A percentile compares a stretch with the other conserved stretches of the same genome.
phyloP scores from a whole-genome alignment of 1,139 yeast genomes.

The Geotrichum klebahnii region DNA sequence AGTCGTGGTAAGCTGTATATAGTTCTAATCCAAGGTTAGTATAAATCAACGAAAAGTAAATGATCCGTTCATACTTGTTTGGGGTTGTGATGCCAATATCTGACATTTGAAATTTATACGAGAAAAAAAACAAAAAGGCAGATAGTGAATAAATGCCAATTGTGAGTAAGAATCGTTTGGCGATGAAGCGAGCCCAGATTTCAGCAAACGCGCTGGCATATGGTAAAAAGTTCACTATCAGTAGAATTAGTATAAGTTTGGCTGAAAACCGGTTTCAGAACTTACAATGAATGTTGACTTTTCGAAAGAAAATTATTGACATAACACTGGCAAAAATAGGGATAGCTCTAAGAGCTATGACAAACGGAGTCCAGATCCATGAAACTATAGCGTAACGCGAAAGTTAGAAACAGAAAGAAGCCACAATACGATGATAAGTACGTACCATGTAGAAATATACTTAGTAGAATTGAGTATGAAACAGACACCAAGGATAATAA shows the following conservation, averaged over 20 bases:
- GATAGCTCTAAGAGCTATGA: constrained; percentile 30
- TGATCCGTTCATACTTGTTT: background rate
- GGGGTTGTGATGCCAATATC: constrained; percentile 25
- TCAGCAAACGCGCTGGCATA: constrained; percentile 26
- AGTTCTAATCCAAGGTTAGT: constrained; percentile 26
- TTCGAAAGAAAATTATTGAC: constrained; percentile 32
- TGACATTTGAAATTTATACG: constrained; percentile 38
- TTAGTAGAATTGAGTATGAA: constrained; percentile 23
- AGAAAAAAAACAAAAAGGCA: constrained; percentile 40
- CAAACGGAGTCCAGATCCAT: constrained; percentile 25
- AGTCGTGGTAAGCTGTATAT: constrained; percentile 51
- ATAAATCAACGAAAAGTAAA: background rate
- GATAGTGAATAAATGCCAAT: constrained; percentile 44
- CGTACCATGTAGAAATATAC: constrained; percentile 19
- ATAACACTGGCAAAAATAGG: constrained; percentile 28
- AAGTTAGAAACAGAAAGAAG: background rate
- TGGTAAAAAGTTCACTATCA: constrained; percentile 12
- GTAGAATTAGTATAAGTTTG: background rate
- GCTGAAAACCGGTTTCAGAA: background rate
- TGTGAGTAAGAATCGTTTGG: constrained; percentile 40
- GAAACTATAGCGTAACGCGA: too few species aligned
- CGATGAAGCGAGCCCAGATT: constrained; percentile 47
- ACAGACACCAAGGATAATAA: constrained; percentile 28
- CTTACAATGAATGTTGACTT: constrained; percentile 21
- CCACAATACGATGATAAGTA: background rate